A percentile compares a stretch with the other conserved stretches of the same genome.
phyloP scores from a whole-genome alignment of 192 early-diverging fungal genomes.

The Backusella psychrophila region DNA sequence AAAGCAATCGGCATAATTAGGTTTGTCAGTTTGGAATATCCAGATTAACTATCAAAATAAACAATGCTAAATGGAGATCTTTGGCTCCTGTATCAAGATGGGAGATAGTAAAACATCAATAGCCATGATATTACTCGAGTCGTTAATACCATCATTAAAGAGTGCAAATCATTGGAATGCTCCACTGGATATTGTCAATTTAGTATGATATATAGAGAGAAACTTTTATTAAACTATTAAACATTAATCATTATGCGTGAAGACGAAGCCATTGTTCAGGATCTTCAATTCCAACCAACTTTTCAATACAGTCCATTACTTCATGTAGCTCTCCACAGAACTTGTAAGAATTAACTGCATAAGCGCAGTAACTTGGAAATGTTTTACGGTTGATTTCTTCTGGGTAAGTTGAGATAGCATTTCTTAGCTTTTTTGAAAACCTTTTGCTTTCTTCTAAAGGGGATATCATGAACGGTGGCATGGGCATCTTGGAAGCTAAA shows the following conservation, averaged over 20 bases:
- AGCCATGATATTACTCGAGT: too few relatives aligned
- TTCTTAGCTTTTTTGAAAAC: not conserved
- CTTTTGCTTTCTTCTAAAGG: slow-evolving; percentile 12
- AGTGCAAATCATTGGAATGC: not conserved
- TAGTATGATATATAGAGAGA: not conserved
- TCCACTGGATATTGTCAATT: not conserved
- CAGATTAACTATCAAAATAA: too few relatives aligned
- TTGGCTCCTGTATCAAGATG: too few relatives aligned
- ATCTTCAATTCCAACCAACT: slow-evolving; percentile 23
- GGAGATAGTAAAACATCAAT: too few relatives aligned
- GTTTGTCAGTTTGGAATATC: too few relatives aligned
- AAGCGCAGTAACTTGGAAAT: slow-evolving; percentile 17
- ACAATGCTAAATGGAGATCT: too few relatives aligned
- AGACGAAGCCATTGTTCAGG: slow-evolving; percentile 19
- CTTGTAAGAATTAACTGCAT: slow-evolving; percentile 11
- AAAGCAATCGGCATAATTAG: too few relatives aligned
- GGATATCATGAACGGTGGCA: slow-evolving; percentile 25
- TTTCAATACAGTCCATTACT: slow-evolving; percentile 5
- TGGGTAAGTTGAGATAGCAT: not conserved
- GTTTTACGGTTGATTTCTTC: not conserved
- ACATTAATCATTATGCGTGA: not conserved
- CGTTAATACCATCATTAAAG: too few relatives aligned
- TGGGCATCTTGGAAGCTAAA: slow-evolving; percentile 23
- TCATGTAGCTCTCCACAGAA: slow-evolving; percentile 24
- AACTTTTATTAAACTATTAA: not conserved